Base-by-base conservation (phyloP, 192 early-diverging fungal genomes). In the Cladochytrium replicatum region DNA sequence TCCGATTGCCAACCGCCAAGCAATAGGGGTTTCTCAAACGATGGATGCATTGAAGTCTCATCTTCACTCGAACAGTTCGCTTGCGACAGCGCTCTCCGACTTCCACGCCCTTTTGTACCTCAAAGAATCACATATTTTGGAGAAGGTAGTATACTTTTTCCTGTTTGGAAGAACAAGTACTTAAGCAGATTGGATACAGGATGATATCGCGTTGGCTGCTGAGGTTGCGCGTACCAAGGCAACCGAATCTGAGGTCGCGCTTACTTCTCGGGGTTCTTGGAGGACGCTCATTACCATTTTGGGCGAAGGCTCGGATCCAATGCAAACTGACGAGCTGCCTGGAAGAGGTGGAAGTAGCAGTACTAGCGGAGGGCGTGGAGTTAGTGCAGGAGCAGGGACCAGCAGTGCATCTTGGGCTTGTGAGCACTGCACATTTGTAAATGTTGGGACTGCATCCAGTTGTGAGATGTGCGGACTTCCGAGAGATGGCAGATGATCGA, bases 391-490 rank as follows among this genome's bases (percentile, higher is more conserved):
- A 38, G 55, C 43, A 1, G 30, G 57, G 23, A 48, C 27, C 43
- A 25, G 55, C 57, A 1, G 39, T 49, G 17, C 34, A 26, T 38
- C 72, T 37, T 78, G 77, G 68, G 68, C 66, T 32, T 91, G 87
- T 58, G 64, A 72, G 41, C 83, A 88, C 58, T 90, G 89, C 60
- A 92, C 89, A 9, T 88, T 79, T 60, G 46, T 57, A n/a, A 92
- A 92, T 62, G 59, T 68, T 25, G 57, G 52, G 21, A 56, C 67
- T 0, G 71, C 66, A 26, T 72, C 66, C 41, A 80, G 63, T 24
- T 91, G 89, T 58, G 84, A 86, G 57, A 86, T 90, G 70, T 92
- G 89, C 58, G 85, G 81, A 17, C 66, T 90, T 30, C 89, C 87
- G 19, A 29, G 23, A 8, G 60, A 64, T 28, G n/a, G n/a, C n/a